Evolutionary conservation across 1,139 yeast genomes (phyloP).

Genomic region (Dujonia santamariae): DNA sequence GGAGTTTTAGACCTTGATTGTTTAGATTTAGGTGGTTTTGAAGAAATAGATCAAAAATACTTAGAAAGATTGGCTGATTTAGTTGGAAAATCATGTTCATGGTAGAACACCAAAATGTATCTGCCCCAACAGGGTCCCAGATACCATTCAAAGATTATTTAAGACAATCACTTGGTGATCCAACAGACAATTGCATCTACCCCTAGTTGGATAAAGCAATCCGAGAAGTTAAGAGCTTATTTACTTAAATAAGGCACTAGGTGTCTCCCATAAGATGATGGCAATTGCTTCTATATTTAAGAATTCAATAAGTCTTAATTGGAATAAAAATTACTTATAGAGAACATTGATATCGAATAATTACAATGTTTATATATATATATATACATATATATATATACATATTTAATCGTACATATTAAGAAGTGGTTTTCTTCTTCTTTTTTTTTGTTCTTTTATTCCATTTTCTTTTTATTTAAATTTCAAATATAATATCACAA

Average conservation of each 20-base stretch:
- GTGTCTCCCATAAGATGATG: too few relatives aligned
- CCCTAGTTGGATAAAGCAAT: too few relatives aligned
- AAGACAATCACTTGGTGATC: too few relatives aligned
- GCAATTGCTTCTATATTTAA: too few relatives aligned
- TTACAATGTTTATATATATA: not conserved
- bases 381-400: not conserved
- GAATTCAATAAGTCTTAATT: too few relatives aligned
- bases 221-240: too few relatives aligned
- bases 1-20: constrained; percentile 93
- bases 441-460: not conserved
- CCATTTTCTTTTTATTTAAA: not conserved
- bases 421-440: not conserved
- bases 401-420: constrained; percentile 1
- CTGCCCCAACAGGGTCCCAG: not conserved
- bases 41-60: constrained; percentile 52
- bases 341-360: too few relatives aligned
- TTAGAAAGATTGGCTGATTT: constrained; percentile 57
- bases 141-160: not conserved
- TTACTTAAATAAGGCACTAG: too few relatives aligned
- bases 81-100: constrained; percentile 50
- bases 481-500: not conserved
- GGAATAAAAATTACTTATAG: too few relatives aligned
- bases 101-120: too few relatives aligned
- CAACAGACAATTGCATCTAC: too few relatives aligned
- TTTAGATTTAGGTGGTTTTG: constrained; percentile 60